These are phyloP conservation scores for Annulohypoxylon truncatum DNA, from an alignment of 2,329 filamentous ascomycete species.

Conservation along the genomic window DNA sequence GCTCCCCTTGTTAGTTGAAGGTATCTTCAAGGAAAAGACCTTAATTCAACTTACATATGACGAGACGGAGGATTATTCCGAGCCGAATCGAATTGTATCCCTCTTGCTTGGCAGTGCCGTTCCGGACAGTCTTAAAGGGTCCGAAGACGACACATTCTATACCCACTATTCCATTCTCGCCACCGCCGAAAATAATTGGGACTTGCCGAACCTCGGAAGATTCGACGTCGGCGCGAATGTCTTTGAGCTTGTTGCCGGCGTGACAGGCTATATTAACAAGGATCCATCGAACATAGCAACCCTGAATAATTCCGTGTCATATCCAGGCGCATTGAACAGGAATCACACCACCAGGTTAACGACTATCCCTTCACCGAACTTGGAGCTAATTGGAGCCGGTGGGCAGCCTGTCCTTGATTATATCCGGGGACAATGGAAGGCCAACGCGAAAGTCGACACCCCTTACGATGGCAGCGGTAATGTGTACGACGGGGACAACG, in stretches of 20 bases:
- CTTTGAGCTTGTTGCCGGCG: constrained; percentile 67
- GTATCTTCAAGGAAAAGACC: constrained; percentile 78
- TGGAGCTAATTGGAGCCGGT: constrained; percentile 57
- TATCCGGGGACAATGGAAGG: constrained; percentile 51
- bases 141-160: constrained; percentile 76
- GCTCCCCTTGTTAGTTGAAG: constrained; percentile 73
- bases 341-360: constrained; percentile 49
- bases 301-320: constrained; percentile 57
- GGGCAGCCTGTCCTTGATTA: constrained; percentile 53
- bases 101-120: constrained; percentile 80
- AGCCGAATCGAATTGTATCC: constrained; percentile 75
- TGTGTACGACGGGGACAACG: constrained; percentile 56
- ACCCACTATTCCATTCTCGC: constrained; percentile 65
- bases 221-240: constrained; percentile 60
- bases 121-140: constrained; percentile 71
- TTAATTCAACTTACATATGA: constrained; percentile 83
- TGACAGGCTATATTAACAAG: constrained; percentile 65
- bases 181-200: constrained; percentile 76
- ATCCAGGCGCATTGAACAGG: constrained; percentile 55
- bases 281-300: constrained; percentile 52
- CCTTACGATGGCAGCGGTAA: constrained; percentile 61
- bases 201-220: constrained; percentile 59
- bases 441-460: constrained; percentile 46
- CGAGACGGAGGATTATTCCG: constrained; percentile 76
- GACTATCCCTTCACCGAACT: constrained; percentile 56